A percentile compares a stretch with the other conserved stretches of the same genome.
Evolutionary conservation across 225 moss, liverwort and hornwort genomes (phyloP).

Genomic region (Polytrichum commune): DNA sequence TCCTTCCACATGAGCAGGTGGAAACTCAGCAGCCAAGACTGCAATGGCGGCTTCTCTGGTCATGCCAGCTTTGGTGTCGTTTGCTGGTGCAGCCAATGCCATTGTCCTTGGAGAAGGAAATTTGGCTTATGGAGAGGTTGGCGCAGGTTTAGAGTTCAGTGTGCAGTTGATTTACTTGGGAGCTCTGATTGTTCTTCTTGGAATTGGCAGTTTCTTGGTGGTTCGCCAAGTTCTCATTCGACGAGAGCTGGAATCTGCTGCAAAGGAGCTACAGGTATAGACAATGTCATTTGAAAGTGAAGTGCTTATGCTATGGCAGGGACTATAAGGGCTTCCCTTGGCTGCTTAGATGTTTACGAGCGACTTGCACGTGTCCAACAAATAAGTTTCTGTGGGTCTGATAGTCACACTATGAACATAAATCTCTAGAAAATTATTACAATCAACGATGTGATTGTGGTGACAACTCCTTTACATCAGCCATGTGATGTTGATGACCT

Average conservation of each 20-base stretch:
- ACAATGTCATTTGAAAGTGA: not conserved
- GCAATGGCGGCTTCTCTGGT: constrained; percentile 23
- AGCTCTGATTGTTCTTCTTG: constrained; percentile 62
- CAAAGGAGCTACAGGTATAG: constrained; percentile 88
- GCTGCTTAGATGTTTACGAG: too few relatives aligned
- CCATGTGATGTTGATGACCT: not conserved
- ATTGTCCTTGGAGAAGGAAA: constrained; percentile 28
- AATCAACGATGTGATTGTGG: not conserved
- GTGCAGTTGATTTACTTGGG: constrained; percentile 87
- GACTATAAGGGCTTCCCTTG: too few relatives aligned
- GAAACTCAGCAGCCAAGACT: constrained; percentile 9
- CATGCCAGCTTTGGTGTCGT: constrained; percentile 27
- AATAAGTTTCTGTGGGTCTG: too few relatives aligned
- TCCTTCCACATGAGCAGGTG: constrained; percentile 18
- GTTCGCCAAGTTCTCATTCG: constrained; percentile 94
- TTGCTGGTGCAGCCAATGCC: constrained; percentile 34
- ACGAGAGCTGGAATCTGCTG: constrained; percentile 87
- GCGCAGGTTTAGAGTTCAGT: constrained; percentile 70
- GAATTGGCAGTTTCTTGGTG: constrained; percentile 82
- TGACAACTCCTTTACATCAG: not conserved
- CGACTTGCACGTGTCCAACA: too few relatives aligned
- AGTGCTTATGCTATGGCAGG: too few relatives aligned
- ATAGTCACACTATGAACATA: too few relatives aligned
- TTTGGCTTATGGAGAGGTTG: constrained; percentile 76
- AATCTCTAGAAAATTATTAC: too few relatives aligned